Base-by-base conservation (phyloP, 2,329 filamentous ascomycete species). In the Colletotrichum sp. region DNA sequence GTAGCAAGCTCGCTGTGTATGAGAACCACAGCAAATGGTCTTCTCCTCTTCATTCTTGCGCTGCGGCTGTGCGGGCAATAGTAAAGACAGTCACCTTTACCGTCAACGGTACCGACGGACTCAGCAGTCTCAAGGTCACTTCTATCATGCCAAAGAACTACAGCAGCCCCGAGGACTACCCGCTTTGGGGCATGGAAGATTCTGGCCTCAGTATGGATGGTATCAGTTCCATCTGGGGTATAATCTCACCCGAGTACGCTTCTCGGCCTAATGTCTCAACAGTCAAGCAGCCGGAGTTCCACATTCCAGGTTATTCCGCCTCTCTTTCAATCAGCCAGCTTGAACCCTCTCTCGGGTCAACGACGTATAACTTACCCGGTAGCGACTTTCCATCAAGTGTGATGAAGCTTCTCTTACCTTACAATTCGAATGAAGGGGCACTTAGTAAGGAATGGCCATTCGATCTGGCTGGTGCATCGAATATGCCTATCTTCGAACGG, bases 11-110 rank as follows among this genome's bases (percentile, higher is more conserved):
- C 4, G 77, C 86, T 3, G 76, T 87, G 4, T 84, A 85, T 28
- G 85, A 88, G 30, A 81, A 83, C 8, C 83, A 83, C 7, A 85
- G 85, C 16, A 76, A 80, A 44, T 90, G 87, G 87, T 83, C 84
- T 1, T 79, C 84, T 6, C 84, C 86, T 0, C 72, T 89, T 1
- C 88, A 89, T 73, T 81, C 82, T 0, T 90, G 88, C 76, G 86
- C 87, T 2, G 84, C 83, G 0, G 79, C 85, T 0, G 77, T 85
- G 5, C 85, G 85, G 65, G 87, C 88, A 4, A 84, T 82, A 2
- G 82, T 90, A 72, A 89, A 89, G 77, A 86, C 84, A 0, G 86
- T 88, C 8, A 79, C 80, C 0, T 89, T 90, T 75, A 76, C 79
- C 3, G 84, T 81, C 77, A 89, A 89, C 75, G 84, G 84, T 4